These are phyloP conservation scores for Metarhizium rileyi DNA, from an alignment of 2,329 filamentous ascomycete species.

Conservation along the genomic window DNA sequence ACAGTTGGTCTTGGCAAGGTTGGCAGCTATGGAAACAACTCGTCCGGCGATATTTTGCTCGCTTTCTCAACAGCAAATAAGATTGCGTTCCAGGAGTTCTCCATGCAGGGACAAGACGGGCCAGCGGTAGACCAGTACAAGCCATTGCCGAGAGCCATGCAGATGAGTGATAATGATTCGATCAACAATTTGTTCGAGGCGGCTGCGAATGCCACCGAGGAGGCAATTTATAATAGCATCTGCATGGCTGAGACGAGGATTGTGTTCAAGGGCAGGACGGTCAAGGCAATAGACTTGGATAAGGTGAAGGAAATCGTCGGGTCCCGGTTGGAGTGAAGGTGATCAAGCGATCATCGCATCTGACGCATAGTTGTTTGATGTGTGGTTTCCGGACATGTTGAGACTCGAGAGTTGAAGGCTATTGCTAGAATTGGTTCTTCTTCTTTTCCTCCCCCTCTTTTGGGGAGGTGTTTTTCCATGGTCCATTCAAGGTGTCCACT, in stretches of 20 bases:
- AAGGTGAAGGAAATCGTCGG: slow-evolving; percentile 36
- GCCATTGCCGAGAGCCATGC: slow-evolving; percentile 19
- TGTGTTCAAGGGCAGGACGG: slow-evolving; percentile 37
- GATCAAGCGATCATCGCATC: background rate
- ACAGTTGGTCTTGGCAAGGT: slow-evolving; percentile 51
- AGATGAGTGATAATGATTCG: slow-evolving; percentile 42
- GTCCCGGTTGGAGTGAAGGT: slow-evolving; percentile 18
- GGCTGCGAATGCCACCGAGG: slow-evolving; percentile 51
- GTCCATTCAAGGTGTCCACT: too few relatives aligned
- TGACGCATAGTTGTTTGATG: background rate
- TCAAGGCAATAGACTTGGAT: slow-evolving; percentile 40
- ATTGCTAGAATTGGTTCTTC: too few relatives aligned
- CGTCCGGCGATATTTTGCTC: slow-evolving; percentile 57
- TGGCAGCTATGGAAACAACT: slow-evolving; percentile 51
- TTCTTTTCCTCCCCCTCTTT: too few relatives aligned
- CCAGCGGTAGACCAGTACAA: background rate
- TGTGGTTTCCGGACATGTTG: background rate
- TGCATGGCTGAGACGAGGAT: slow-evolving; percentile 51
- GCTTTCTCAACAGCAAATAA: slow-evolving; percentile 54
- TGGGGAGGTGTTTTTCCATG: too few relatives aligned
- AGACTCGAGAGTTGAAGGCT: background rate
- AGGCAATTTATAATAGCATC: slow-evolving; percentile 55
- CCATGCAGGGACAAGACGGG: slow-evolving; percentile 11
- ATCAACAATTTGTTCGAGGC: slow-evolving; percentile 55
- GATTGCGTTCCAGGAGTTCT: slow-evolving; percentile 25